Base-by-base conservation (phyloP, 371 early-diverging fungal species). In the Zychaea mexicana region DNA sequence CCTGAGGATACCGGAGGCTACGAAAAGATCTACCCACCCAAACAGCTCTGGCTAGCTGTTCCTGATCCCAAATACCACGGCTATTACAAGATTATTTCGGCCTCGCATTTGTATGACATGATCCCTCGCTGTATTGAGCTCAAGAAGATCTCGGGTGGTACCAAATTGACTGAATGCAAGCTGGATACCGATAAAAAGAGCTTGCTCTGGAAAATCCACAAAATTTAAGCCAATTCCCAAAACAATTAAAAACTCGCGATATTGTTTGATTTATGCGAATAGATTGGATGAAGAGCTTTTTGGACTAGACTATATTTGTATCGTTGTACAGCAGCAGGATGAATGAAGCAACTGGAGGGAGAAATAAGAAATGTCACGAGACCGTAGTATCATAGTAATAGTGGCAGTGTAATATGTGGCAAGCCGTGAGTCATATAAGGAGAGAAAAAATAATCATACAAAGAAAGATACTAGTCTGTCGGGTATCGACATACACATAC, bases 51-150 rank as follows among this genome's bases (percentile, higher is more conserved):
- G 76, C 55, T 67, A 26, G 67, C 71, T 26, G 70, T 71, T 1
- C 71, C 71, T 6, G 70, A 69, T 27, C 46, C 39, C 12, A 55
- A 69, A 47, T 27, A 62, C 32, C 17, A 65, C 0, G 71, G 69
- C 59, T 64, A 64, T 19, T 67, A 55, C 66, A 71, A 67, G 59
- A 67, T 76, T 42, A 62, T 71, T 8, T 69, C 72, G 2, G 72
- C 70, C 13, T 71, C 76, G 8, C 76, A 76, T 60, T 60, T 76
- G 21, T 76, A 52, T 52, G 76, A 76, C 46, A 76, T 76, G 76
- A 45, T 61, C 19, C 74, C 74, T 36, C 54, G 66, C 19, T 74
- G 74, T 53, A 68, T 74, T 26, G 59, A 61, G 12, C 58, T 31
- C 24, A 52, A 63, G 57, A 57, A 52, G 28, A 70, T 74, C 31